Conservation (phyloP, 208 protist genomes). For the Trypanosoma scelopori region DNA sequence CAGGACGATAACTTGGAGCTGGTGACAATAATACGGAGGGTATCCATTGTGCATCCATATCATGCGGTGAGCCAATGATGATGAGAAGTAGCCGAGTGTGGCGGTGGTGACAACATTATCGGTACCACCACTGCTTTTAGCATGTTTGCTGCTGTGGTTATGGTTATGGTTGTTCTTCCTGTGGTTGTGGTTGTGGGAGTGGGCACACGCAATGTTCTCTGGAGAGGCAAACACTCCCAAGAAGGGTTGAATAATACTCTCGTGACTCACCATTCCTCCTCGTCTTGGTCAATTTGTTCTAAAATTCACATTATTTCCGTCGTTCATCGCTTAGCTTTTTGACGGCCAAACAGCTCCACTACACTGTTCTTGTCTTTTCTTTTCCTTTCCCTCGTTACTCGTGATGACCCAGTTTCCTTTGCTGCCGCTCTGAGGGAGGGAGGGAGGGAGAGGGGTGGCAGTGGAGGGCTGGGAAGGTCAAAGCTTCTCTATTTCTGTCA, state of each 20-base stretch:
- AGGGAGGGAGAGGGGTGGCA: background rate
- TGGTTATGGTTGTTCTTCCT: too few species aligned
- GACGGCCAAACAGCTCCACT: too few species aligned
- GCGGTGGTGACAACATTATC: too few species aligned
- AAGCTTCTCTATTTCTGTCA: background rate
- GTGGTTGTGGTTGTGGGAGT: too few species aligned
- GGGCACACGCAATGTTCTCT: too few species aligned
- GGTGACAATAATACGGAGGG: constrained; percentile 41
- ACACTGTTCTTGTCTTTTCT: too few species aligned
- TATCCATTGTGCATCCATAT: constrained; percentile 57
- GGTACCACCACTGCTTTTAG: too few species aligned
- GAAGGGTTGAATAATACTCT: background rate
- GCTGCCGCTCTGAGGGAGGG: background rate
- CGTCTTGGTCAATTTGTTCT: too few species aligned
- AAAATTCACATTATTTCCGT: too few species aligned
- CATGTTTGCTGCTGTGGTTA: too few species aligned
- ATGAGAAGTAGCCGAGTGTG: background rate
- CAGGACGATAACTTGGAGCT: constrained; percentile 30
- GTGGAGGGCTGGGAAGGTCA: background rate
- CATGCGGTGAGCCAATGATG: constrained; percentile 22
- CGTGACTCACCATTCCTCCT: background rate
- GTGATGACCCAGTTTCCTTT: constrained; percentile 3
- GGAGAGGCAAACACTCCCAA: background rate
- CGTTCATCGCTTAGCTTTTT: too few species aligned
- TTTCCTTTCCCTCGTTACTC: too few species aligned